A percentile compares a stretch with the other conserved stretches of the same genome.
Evolutionary conservation across 2,329 filamentous ascomycete species (phyloP).

Genomic region (Tothia fuscella): DNA sequence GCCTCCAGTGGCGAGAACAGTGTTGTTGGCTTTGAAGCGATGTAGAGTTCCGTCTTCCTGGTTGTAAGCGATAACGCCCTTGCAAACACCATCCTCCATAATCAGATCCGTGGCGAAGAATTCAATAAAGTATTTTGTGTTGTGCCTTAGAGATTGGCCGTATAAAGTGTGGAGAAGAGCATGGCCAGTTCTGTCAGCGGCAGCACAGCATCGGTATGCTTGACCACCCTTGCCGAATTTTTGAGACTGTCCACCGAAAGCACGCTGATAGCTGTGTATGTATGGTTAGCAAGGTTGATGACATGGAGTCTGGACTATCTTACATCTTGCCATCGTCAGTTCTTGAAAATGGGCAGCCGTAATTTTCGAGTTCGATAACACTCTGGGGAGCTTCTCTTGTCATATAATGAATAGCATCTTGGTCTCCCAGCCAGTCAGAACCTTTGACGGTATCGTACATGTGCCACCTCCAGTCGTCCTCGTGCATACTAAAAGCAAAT

Average conservation of each 20-base stretch:
- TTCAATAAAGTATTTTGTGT: slow-evolving; percentile 99
- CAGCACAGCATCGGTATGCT: slow-evolving; percentile 93
- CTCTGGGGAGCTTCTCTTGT: slow-evolving; percentile 84
- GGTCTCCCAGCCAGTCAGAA: slow-evolving; percentile 93
- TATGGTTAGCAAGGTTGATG: slow-evolving; percentile 9
- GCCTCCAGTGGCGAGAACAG: slow-evolving; percentile 89
- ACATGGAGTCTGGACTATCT: slow-evolving; percentile 20
- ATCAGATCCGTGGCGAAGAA: slow-evolving; percentile 95
- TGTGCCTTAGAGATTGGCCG: slow-evolving; percentile 90
- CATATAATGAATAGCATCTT: slow-evolving; percentile 98
- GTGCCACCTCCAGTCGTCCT: slow-evolving; percentile 98
- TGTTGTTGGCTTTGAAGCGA: slow-evolving; percentile 93
- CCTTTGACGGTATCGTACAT: slow-evolving; percentile 99
- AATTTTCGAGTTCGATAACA: slow-evolving; percentile 92
- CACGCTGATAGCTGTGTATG: slow-evolving; percentile 80
- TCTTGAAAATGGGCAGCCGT: slow-evolving; percentile 92
- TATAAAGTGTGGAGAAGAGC: slow-evolving; percentile 97
- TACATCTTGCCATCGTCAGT: slow-evolving; percentile 93
- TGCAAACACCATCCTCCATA: slow-evolving; percentile 95
- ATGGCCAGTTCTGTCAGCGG: slow-evolving; percentile 92
- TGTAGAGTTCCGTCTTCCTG: slow-evolving; percentile 97
- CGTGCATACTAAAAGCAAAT: slow-evolving; percentile 57
- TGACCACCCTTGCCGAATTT: slow-evolving; percentile 94
- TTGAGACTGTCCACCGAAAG: slow-evolving; percentile 94
- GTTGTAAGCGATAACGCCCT: slow-evolving; percentile 94